Base-by-base conservation (phyloP, 2,329 filamentous ascomycete species). In the Trichoderma sp. region DNA sequence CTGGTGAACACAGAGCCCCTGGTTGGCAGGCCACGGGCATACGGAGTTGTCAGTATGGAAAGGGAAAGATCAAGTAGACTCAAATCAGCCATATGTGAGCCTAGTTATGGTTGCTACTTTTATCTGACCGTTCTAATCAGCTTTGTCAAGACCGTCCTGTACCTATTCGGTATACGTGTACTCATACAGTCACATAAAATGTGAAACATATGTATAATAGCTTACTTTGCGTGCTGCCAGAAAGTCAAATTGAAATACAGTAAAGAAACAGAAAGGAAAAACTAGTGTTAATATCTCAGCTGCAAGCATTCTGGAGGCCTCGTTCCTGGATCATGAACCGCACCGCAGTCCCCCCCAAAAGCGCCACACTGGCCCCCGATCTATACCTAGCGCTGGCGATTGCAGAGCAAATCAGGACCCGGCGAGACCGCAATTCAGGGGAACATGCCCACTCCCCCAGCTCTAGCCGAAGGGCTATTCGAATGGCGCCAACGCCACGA, bases 381-480 rank as follows among this genome's bases (percentile, higher is more conserved):
- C 40, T 37, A 57, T 47, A 27, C n/a, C 40, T 69, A 65, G 68
- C 68, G 61, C 27, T 49, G 47, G 63, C 68, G 68, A 68, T 68
- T 58, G 52, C 35, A 67, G 57, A 60, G 52, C 68, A 70, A 70
- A 70, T 70, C 55, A 68, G 58, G 57, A 24, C 56, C 68, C 63
- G 57, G 63, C 47, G 57, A 68, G 37, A 65, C 68, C 68, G 64
- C 57, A 63, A 67, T 70, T 70, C 64, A 68, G 64, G 68, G 67
- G 68, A 56, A 70, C 47, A 68, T 58, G 63, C 27, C 68, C 64
- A 68, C 56, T 62, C 49, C 59, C 58, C 67, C 60, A 65, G 67
- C 60, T 56, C 58, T 58, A 65, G 35, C 64, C 64, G 64, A 67
- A 67, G 29, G 40, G 55, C 67, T 57, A 61, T 47, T 49, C 37